phyloP scores from a whole-genome alignment of 306 rosid species.

The Malus sylvestris region DNA sequence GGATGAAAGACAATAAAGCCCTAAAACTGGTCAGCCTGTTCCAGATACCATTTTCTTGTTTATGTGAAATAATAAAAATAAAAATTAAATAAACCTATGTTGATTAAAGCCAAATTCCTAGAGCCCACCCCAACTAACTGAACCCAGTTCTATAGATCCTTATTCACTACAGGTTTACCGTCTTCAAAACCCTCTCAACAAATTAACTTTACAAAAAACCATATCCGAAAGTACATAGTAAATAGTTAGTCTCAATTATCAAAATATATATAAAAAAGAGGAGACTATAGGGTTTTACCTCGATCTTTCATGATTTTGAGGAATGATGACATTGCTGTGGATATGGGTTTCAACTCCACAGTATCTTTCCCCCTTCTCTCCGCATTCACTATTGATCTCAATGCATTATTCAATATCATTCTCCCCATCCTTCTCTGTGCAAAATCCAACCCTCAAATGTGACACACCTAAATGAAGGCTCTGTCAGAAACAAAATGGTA shows the following conservation, averaged over 20 bases:
- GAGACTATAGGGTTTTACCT: conserved; percentile 30
- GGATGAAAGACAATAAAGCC: not conserved
- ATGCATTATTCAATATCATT: conserved; percentile 71
- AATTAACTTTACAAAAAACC: not conserved
- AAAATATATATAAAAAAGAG: not conserved
- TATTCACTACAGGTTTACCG: not conserved
- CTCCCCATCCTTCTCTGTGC: conserved; percentile 51
- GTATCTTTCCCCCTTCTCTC: conserved; percentile 65
- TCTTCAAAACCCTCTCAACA: not conserved
- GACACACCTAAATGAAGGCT: not conserved
- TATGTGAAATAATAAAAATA: not conserved
- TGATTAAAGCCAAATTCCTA: not conserved
- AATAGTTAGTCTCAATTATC: not conserved
- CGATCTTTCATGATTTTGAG: conserved; percentile 75
- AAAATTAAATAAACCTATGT: not conserved
- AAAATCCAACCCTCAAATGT: not conserved
- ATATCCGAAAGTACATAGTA: not conserved
- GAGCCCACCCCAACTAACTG: not conserved
- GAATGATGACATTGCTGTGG: conserved; percentile 71
- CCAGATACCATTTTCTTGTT: not conserved
- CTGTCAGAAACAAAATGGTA: not conserved
- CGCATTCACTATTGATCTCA: conserved; percentile 73
- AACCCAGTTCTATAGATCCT: not conserved
- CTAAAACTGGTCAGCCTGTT: not conserved
- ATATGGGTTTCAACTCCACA: conserved; percentile 69